These are phyloP conservation scores for Neurospora sp. DNA, from an alignment of 2,329 filamentous ascomycete genomes.

Conservation along the genomic window DNA sequence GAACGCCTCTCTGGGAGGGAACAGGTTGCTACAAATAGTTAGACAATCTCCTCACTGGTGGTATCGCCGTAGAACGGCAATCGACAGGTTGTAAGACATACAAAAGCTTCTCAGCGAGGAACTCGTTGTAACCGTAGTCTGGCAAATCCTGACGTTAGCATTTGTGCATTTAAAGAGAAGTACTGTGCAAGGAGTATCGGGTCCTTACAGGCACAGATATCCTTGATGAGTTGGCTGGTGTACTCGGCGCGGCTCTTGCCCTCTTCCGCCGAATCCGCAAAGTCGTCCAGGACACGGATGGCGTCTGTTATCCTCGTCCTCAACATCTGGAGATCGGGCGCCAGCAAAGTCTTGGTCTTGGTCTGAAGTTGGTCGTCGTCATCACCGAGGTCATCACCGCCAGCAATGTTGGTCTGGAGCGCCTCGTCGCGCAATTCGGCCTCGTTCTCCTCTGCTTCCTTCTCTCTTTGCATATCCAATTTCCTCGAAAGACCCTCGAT, in stretches of 20 bases:
- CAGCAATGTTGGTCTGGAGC: constrained; percentile 86
- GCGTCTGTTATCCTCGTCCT: constrained; percentile 86
- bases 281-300: constrained; percentile 82
- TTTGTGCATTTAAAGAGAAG: not conserved
- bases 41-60: not conserved
- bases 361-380: constrained; percentile 50
- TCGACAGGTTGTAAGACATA: constrained; percentile 1
- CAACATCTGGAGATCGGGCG: constrained; percentile 82
- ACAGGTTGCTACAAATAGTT: constrained; percentile 47
- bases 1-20: constrained; percentile 86
- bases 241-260: constrained; percentile 82
- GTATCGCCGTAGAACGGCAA: not conserved
- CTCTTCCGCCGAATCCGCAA: constrained; percentile 69
- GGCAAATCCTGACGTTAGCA: not conserved
- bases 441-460: constrained; percentile 73
- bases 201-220: constrained; percentile 65
- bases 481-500: constrained; percentile 85
- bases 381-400: constrained; percentile 46
- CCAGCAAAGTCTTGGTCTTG: constrained; percentile 55
- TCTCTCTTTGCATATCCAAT: constrained; percentile 65
- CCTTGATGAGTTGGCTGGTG: constrained; percentile 73
- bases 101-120: constrained; percentile 91
- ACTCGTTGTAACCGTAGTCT: constrained; percentile 89
- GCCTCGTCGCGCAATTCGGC: constrained; percentile 78
- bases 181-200: not conserved